Evolutionary conservation across 768 basidiomycete genomes (phyloP), one percentile per base, ranked within the genome.

Genomic region (Agaricus subrufescens): DNA sequence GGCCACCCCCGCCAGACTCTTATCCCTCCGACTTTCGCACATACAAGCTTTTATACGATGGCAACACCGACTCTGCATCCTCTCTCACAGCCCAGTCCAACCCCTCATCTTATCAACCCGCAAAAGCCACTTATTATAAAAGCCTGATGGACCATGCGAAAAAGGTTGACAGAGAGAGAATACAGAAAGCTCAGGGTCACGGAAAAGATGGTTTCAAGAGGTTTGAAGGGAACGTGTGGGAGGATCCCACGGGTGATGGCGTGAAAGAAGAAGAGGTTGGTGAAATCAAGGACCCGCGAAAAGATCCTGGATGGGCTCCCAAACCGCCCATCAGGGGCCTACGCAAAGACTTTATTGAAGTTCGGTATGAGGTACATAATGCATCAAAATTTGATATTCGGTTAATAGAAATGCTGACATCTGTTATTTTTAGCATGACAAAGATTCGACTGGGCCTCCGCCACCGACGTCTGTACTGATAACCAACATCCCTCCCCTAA

Each of bases 401-500:
- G 34, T 34, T 34, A 34, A 34, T 8, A 31, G 10, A 34, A 34
- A 34, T 34, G 11, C 34, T 34, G 34, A 34, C 34, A 11, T 34
- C 8, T 11, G 34, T 25, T 54, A 51, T 46, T 38, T 58, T 19
- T 67, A 96, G 92, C 84, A 87, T 74, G 93, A 95, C 67, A 71
- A 72, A 25, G 74, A 89, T 63, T 90, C 92, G 1, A 75, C 76
- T 1, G 84, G 85, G 0, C 79, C 88, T 0, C 84, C 88, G 11
- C 94, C 91, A 0, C 83, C 91, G 0, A 80, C 81, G 0, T 78
- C 84, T 1, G 82, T 98, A 4, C 79, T 95, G 10, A 71, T 96
- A 45, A 80, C 83, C 26, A 81, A 82, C 55, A 73, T 96, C 46
- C 84, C 87, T 1, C 83, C 86, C 0, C 73, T 97, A 27, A 87